Base-by-base conservation (phyloP, 768 basidiomycete genomes). In the Leucocoprinus leucothites region DNA sequence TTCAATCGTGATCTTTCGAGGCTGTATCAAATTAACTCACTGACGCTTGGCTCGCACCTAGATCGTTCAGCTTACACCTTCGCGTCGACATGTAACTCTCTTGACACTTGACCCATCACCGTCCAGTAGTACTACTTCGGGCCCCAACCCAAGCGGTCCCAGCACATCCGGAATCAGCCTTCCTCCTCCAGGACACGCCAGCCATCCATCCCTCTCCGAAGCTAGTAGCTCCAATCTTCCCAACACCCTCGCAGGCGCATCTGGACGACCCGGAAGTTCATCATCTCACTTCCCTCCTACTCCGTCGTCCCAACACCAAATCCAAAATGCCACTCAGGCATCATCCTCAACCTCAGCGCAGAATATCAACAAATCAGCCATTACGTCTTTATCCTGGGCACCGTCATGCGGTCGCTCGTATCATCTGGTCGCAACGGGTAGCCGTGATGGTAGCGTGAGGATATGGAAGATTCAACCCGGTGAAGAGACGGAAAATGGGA, bases 381-480 rank as follows among this genome's bases (percentile, higher is more conserved):
- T 96, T 48, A 90, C 89, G 0, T 86, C 87, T 26, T 82, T 98
- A 34, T 77, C 94, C 14, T 99, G 95, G 95, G 94, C 96, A 0
- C 91, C 97, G 0, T 88, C 88, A 0, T 96, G 93, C 57, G 97
- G 96, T 5, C 80, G 97, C 24, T 91, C 91, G 1, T 96, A 94
- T 69, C 96, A 98, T 64, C 87, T 98, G 36, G 80, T 98, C 57
- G 97, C 96, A 1, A 91, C 93, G 0, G 97, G 94, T 14, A 77
- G 84, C 26, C 78, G 94, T 26, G 94, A 97, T 66, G 94, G 94
- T 1, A 80, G 82, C 43, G 94, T 98, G 11, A 73, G 93, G 58
- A 91, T 99, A 59, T 98, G 94, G 94, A 84, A 85, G 58, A 74
- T 97, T 25, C 80, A 78, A 58, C 89, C 91, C 9, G 75, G 72